A percentile compares a stretch with the other conserved stretches of the same genome.
These are phyloP conservation scores for Halophytophthora polymorphica DNA, from an alignment of 352 stramenopile species.

Conservation along the genomic window DNA sequence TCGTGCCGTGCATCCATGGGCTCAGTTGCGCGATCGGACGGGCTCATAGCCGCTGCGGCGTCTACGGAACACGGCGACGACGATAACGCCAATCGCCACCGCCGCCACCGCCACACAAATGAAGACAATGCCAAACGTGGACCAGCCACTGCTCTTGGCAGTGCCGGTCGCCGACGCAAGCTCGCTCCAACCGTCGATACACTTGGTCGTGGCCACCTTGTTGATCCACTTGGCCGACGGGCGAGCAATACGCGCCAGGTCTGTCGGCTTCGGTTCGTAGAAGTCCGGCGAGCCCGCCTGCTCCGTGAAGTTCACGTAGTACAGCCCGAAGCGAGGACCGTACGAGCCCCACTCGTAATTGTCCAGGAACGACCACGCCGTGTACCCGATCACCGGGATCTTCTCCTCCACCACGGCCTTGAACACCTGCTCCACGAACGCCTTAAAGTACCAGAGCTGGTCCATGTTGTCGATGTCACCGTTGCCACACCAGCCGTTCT, in stretches of 20 bases:
- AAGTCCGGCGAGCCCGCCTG: conserved; percentile 22
- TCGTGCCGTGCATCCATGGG: no score
- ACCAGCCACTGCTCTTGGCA: conserved; percentile 11
- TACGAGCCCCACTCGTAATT: conserved; percentile 49
- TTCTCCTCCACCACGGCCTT: conserved; percentile 32
- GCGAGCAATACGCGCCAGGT: conserved; percentile 36
- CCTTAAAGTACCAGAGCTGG: conserved; percentile 45
- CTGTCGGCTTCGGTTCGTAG: conserved; percentile 25
- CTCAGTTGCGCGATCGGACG: conserved; percentile 18
- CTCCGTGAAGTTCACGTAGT: conserved; percentile 57
- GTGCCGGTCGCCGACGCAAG: conserved; percentile 13
- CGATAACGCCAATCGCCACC: conserved; percentile 16
- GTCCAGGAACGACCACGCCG: conserved; percentile 30
- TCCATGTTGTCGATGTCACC: conserved; percentile 39
- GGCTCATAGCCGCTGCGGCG: conserved; percentile 24
- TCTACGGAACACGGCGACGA: conserved; percentile 18
- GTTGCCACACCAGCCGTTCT: conserved; percentile 49
- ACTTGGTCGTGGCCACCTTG: conserved; percentile 30
- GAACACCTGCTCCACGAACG: conserved; percentile 39
- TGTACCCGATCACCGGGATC: conserved; percentile 31
- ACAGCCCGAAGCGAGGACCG: conserved; percentile 54
- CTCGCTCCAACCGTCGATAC: conserved; percentile 23
- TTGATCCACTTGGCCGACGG: conserved; percentile 40
- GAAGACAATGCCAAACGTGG: conserved; percentile 19
- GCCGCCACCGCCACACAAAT: conserved; percentile 12